These are phyloP conservation scores for Nakataea oryzae DNA, from an alignment of 2,329 filamentous ascomycete genomes.

Conservation along the genomic window DNA sequence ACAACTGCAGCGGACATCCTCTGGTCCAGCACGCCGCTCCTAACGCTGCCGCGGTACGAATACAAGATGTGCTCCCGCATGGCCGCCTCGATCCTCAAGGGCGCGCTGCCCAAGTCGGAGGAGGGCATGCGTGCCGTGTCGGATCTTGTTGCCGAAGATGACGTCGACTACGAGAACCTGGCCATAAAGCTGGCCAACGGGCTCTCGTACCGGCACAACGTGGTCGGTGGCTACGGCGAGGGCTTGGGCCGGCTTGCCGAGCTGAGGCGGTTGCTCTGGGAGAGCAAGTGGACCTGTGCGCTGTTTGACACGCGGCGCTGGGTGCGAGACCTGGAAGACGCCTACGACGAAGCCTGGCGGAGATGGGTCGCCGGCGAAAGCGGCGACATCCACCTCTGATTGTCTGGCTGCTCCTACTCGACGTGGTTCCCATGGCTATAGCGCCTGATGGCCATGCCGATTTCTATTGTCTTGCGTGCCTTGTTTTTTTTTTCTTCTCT, in stretches of 20 bases:
- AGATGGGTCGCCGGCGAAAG: slow-evolving; percentile 77
- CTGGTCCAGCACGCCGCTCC: slow-evolving; percentile 88
- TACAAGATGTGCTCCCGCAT: slow-evolving; percentile 99
- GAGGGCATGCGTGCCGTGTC: slow-evolving; percentile 57
- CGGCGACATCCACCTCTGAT: slow-evolving; percentile 79
- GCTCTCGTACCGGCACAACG: slow-evolving; percentile 44
- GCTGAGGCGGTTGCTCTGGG: slow-evolving; percentile 71
- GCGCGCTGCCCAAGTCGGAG: slow-evolving; percentile 65
- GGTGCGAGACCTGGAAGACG: slow-evolving; percentile 80
- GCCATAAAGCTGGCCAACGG: slow-evolving; percentile 58
- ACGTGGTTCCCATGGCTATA: background rate
- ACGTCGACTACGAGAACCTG: slow-evolving; percentile 74
- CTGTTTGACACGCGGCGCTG: slow-evolving; percentile 87
- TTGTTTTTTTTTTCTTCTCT: background rate
- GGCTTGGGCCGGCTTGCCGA: slow-evolving; percentile 63
- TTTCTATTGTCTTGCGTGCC: no score
- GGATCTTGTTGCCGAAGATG: slow-evolving; percentile 68
- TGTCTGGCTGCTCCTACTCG: background rate
- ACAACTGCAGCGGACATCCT: slow-evolving; percentile 94
- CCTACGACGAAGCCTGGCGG: slow-evolving; percentile 81
- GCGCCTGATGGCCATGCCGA: no score
- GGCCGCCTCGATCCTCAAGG: slow-evolving; percentile 87
- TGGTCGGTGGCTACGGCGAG: slow-evolving; percentile 29
- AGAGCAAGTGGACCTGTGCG: slow-evolving; percentile 73
- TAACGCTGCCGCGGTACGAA: slow-evolving; percentile 82